Conservation (phyloP, 164 flowering plant species). For the Annona cherimola region DNA sequence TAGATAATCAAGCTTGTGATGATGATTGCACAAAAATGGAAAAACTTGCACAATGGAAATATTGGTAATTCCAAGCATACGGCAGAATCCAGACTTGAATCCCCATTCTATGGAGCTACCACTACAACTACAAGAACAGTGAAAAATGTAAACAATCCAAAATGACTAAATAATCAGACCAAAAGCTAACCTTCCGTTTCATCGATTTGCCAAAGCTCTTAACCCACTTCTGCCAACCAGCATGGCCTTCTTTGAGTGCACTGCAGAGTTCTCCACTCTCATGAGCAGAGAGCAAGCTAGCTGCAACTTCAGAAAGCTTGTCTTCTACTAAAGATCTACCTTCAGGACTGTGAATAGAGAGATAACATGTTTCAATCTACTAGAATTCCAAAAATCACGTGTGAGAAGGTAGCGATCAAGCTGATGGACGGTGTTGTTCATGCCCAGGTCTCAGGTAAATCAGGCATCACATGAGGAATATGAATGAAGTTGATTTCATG, state of each 20-base stretch:
- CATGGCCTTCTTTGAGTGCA: slow-evolving; percentile 76
- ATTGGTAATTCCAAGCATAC: neutral
- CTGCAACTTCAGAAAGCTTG: slow-evolving; percentile 67
- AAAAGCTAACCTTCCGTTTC: slow-evolving; percentile 71
- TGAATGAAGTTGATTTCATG: neutral
- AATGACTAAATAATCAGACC: neutral
- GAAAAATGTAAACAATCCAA: neutral
- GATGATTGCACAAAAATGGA: neutral
- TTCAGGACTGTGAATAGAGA: slow-evolving; percentile 55
- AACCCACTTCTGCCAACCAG: slow-evolving; percentile 94
- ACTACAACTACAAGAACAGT: neutral
- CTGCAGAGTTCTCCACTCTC: slow-evolving; percentile 69
- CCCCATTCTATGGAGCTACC: neutral
- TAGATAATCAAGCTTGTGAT: too few species aligned
- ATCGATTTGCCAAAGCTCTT: slow-evolving; percentile 78
- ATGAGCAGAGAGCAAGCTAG: slow-evolving; percentile 65
- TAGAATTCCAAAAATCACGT: neutral
- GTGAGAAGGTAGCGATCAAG: neutral
- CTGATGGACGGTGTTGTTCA: neutral
- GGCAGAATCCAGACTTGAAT: neutral
- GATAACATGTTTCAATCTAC: neutral
- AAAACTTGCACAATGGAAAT: neutral
- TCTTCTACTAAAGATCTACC: slow-evolving; percentile 67
- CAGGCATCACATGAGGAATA: neutral
- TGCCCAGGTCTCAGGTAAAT: neutral